phyloP scores from a whole-genome alignment of 163 green algal genomes.

The Chlorella variabilis region DNA sequence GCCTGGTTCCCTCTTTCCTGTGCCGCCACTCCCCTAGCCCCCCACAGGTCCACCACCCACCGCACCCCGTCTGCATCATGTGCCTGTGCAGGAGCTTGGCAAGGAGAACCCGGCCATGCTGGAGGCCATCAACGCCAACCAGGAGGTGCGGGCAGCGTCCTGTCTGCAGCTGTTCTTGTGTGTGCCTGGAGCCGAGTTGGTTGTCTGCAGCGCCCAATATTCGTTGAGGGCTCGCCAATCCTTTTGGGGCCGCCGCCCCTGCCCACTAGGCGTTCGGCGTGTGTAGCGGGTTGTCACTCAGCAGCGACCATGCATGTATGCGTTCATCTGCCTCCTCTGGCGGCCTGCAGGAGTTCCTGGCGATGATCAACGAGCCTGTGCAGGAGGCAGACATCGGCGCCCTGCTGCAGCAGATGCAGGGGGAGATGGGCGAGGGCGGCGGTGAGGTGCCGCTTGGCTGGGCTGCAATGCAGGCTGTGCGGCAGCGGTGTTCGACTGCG shows the following conservation, averaged over 20 bases:
- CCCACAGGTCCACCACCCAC: neutral
- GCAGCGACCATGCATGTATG: neutral
- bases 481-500: neutral
- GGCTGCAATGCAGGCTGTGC: neutral
- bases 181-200: neutral
- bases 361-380: constrained; percentile 85
- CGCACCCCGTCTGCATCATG: too few species aligned
- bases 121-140: constrained; percentile 91
- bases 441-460: neutral
- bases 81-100: constrained; percentile 91
- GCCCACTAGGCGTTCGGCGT: neutral
- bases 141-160: constrained; percentile 37
- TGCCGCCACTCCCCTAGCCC: neutral
- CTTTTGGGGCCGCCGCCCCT: neutral
- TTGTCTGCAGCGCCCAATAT: too few species aligned
- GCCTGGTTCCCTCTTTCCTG: neutral
- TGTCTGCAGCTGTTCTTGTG: neutral
- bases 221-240: neutral
- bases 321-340: neutral
- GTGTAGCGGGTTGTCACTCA: neutral
- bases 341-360: constrained; percentile 89
- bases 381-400: constrained; percentile 5
- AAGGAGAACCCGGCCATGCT: constrained; percentile 89
- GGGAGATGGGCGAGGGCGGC: constrained; percentile 8
- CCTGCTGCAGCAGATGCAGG: constrained; percentile 29